Evolutionary conservation across 2,329 filamentous ascomycete genomes (phyloP).

Genomic region (Albophoma yamanashiensis): DNA sequence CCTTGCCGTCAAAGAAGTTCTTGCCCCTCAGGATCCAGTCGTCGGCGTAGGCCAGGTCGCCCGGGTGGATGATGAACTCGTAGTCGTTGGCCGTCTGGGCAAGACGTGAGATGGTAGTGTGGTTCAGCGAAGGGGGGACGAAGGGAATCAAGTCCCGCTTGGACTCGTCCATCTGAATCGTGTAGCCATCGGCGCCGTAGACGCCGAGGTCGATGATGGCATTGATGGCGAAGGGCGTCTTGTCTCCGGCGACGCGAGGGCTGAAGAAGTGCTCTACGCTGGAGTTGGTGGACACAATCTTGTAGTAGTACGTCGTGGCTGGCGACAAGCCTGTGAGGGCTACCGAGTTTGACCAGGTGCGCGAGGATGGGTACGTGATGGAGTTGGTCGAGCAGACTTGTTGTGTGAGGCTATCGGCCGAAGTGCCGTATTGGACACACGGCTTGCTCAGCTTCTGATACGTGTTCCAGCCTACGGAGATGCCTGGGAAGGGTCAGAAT

Average conservation of each 20-base stretch:
- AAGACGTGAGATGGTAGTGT: constrained; percentile 46
- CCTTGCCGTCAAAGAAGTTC: constrained; percentile 34
- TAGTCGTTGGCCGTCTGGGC: constrained; percentile 41
- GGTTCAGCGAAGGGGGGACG: constrained; percentile 41
- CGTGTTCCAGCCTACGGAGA: constrained; percentile 47
- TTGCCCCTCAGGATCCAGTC: constrained; percentile 38
- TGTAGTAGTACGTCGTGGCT: constrained; percentile 49
- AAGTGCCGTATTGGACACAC: constrained; percentile 42
- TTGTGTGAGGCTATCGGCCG: constrained; percentile 22
- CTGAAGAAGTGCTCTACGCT: constrained; percentile 42
- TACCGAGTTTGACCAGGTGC: constrained; percentile 41
- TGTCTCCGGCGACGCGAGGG: constrained; percentile 41
- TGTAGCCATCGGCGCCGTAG: constrained; percentile 22
- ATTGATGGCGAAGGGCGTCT: constrained; percentile 40
- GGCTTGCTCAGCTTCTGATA: constrained; percentile 32
- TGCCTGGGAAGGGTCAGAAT: constrained; percentile 21
- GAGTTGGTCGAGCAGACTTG: constrained; percentile 34
- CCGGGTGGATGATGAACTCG: constrained; percentile 42
- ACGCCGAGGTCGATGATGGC: constrained; percentile 40
- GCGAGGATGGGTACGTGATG: constrained; percentile 40
- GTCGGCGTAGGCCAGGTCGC: constrained; percentile 48
- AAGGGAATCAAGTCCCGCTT: constrained; percentile 38
- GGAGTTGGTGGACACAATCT: constrained; percentile 46
- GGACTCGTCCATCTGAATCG: constrained; percentile 24
- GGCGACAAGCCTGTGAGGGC: constrained; percentile 32